A percentile compares a stretch with the other conserved stretches of the same genome.
phyloP scores from a whole-genome alignment of 768 basidiomycete species.

The Suillus decipiens region DNA sequence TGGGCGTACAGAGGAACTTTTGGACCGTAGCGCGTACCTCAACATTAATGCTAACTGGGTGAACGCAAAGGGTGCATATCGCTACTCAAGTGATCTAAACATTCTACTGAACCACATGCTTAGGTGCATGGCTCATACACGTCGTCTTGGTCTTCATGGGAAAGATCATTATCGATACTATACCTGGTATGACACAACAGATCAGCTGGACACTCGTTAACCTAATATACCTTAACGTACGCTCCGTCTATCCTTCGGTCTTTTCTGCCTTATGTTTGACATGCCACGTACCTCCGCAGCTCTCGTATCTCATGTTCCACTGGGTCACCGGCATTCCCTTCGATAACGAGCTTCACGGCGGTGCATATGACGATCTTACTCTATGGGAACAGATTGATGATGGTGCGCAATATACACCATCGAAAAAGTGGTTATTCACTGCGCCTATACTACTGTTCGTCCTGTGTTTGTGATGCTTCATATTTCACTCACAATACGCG shows the following conservation, averaged over 20 bases:
- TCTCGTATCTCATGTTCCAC: conserved; percentile 99
- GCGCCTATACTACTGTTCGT: conserved; percentile 89
- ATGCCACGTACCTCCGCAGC: conserved; percentile 40
- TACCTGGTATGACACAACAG: conserved; percentile 93
- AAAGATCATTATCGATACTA: conserved; percentile 90
- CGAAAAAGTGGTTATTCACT: conserved; percentile 94
- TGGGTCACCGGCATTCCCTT: conserved; percentile 98
- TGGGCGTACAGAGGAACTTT: conserved; percentile 68
- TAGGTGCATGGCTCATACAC: conserved; percentile 98
- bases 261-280: conserved; percentile 2
- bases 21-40: conserved; percentile 78
- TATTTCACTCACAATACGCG: conserved; percentile 6
- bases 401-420: conserved; percentile 97
- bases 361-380: conserved; percentile 96
- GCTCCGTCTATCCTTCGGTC: conserved; percentile 32
- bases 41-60: conserved; percentile 95
- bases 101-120: conserved; percentile 7
- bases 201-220: conserved; percentile 96
- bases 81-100: conserved; percentile 9
- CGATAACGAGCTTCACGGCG: conserved; percentile 81
- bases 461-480: conserved; percentile 1
- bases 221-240: conserved; percentile 84
- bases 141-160: conserved; percentile 87
- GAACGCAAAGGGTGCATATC: conserved; percentile 76
- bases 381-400: conserved; percentile 99